A percentile compares a stretch with the other conserved stretches of the same genome.
Evolutionary conservation across 352 stramenopile species (phyloP).

Genomic region (Hyaloperonospora arabidopsidis): DNA sequence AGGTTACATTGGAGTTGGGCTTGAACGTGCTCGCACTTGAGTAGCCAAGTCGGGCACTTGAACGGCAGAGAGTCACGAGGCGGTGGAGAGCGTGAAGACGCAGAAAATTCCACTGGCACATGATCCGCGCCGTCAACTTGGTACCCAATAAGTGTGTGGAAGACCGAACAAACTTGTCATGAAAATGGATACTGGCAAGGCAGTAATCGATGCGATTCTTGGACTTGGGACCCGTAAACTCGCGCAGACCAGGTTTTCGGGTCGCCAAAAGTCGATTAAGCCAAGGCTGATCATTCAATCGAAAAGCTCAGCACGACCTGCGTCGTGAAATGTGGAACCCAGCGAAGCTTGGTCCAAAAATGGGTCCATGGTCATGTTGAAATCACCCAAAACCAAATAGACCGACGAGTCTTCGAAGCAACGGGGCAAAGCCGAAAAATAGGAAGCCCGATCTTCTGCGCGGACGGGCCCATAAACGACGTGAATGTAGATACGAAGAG

Average conservation of each 20-base stretch:
- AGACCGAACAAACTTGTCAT: not conserved
- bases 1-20: not conserved
- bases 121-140: constrained; percentile 2
- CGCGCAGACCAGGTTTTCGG: not conserved
- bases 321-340: not conserved
- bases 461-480: not conserved
- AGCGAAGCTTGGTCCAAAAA: not conserved
- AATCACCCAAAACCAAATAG: not conserved
- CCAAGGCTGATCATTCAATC: constrained; percentile 2
- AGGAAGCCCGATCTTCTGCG: not conserved
- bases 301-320: not conserved
- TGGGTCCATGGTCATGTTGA: constrained; percentile 1
- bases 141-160: not conserved
- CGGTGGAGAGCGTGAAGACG: not conserved
- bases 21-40: not conserved
- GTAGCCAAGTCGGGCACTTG: constrained; percentile 2
- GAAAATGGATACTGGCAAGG: not conserved
- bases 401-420: not conserved
- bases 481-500: not conserved
- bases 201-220: not conserved
- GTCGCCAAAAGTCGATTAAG: not conserved
- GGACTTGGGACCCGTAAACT: not conserved
- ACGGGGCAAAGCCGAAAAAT: not conserved
- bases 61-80: not conserved
- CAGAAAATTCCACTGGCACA: not conserved